These are phyloP conservation scores for Mycena epipterygia DNA, from an alignment of 768 basidiomycete genomes.

Conservation along the genomic window DNA sequence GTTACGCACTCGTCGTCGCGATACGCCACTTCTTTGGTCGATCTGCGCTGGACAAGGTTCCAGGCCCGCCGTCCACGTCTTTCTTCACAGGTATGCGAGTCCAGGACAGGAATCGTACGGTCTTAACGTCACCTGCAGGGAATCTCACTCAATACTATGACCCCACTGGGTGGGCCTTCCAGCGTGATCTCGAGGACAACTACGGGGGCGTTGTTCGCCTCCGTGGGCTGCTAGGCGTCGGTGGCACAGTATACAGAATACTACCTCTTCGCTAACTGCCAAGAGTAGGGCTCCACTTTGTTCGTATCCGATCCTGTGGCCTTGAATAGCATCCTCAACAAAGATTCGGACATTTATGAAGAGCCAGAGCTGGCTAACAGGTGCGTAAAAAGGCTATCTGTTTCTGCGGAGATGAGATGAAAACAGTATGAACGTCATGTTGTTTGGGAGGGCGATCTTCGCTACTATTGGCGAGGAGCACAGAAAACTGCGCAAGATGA, in stretches of 20 bases:
- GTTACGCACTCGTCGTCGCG: neutral
- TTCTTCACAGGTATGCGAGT: neutral
- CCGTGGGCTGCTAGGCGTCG: neutral
- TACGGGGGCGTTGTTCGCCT: neutral
- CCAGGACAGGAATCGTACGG: too few species aligned
- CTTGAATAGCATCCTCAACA: neutral
- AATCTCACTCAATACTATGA: neutral
- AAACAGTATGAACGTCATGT: neutral
- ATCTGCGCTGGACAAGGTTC: neutral
- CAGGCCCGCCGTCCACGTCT: neutral
- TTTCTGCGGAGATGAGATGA: too few species aligned
- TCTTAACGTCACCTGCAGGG: neutral
- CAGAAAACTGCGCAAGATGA: slow-evolving; percentile 1
- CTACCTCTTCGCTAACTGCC: neutral
- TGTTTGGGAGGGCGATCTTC: slow-evolving; percentile 8
- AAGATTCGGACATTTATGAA: slow-evolving; percentile 6
- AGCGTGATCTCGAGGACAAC: neutral
- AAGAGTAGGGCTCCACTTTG: neutral
- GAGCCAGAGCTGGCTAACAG: neutral
- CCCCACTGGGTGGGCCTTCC: slow-evolving; percentile 2
- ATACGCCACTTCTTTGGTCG: neutral
- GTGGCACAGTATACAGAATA: neutral
- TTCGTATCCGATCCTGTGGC: slow-evolving; percentile 7
- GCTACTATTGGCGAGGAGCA: slow-evolving; percentile 9
- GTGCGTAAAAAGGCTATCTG: neutral